These are phyloP conservation scores for Aspergillus sp. DNA, from an alignment of 2,329 filamentous ascomycete genomes.

Conservation along the genomic window DNA sequence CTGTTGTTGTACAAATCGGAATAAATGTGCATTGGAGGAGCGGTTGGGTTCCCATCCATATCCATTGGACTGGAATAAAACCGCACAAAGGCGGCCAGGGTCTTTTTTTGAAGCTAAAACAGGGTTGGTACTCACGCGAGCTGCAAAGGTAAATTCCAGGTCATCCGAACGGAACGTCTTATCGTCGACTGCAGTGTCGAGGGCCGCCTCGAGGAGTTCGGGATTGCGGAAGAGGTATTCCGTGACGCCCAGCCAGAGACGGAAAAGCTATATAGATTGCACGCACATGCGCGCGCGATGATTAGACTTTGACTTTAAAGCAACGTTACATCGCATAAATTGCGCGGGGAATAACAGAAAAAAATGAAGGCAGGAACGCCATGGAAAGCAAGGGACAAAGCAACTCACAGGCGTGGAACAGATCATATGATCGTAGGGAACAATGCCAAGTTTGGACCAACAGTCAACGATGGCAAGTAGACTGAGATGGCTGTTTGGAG, in stretches of 20 bases:
- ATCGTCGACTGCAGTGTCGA: slow-evolving; percentile 84
- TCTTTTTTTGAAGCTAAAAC: not conserved
- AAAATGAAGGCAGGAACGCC: not conserved
- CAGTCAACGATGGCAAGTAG: slow-evolving; percentile 97
- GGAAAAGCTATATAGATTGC: slow-evolving; percentile 68
- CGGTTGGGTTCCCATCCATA: not conserved
- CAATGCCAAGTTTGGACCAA: slow-evolving; percentile 90
- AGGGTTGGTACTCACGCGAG: slow-evolving; percentile 56
- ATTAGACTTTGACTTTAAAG: not conserved
- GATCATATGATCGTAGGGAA: slow-evolving; percentile 99
- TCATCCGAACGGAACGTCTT: slow-evolving; percentile 93
- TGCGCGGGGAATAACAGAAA: not conserved
- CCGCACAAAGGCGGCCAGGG: not conserved
- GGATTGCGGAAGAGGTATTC: slow-evolving; percentile 91
- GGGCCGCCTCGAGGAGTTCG: slow-evolving; percentile 76
- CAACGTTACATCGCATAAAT: not conserved
- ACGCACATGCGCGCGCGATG: not conserved
- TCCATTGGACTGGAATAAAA: not conserved
- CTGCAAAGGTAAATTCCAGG: slow-evolving; percentile 96
- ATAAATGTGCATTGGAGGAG: not conserved
- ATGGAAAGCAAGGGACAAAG: too few species aligned
- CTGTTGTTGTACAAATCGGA: not conserved
- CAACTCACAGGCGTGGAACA: slow-evolving; percentile 81
- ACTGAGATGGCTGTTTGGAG: slow-evolving; percentile 85
- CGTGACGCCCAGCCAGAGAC: slow-evolving; percentile 94